Base-by-base conservation (phyloP, 306 rosid genomes). In the Carpinus fangiana region DNA sequence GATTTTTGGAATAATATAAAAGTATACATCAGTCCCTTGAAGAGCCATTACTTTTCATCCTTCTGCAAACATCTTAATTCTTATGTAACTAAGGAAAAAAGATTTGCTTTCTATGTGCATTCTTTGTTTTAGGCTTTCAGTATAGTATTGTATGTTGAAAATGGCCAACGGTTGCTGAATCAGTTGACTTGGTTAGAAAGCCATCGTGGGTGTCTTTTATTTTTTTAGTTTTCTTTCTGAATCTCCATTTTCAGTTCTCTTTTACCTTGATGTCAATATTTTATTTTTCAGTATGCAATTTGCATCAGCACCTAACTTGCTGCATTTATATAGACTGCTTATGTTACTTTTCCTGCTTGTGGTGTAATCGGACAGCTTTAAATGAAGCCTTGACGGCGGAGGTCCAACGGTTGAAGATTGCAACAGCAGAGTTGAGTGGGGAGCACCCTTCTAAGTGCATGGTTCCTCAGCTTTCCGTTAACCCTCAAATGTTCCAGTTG, bases 371-470 rank as follows among this genome's bases (percentile, higher is more conserved):
- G 79, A 74, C 88, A 94, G 98, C 98, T 82, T 86, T 94, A 73
- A 92, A 92, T 21, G 98, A 92, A 82, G 97, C 98, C 26, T 82
- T 94, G 55, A 94, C 97, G 7, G 80, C 93, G n/a, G 98, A 94
- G 84, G 98, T 94, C 78, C 98, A 90, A 84, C 87, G 96, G 75
- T 88, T 92, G 74, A 94, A 94, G 86, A 43, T 94, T 36, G 94
- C 97, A 46, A 89, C 94, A 4, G 77, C 93, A 8, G 97, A 94
- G 76, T 31, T 92, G 74, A 85, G 81, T 14, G 92, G 90, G 1
- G 95, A 93, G 2, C 91, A 77, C 57, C 77, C 87, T 81, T 85
- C 96, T n/a, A 86, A 83, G 86, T 67, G 84, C 81, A 76, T 88
- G 88, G 78, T 82, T 64, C 78, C 82, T 0, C 93, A 87, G 78